A percentile compares a stretch with the other conserved stretches of the same genome.
Conservation (phyloP, 83 land plant species). For the Diphasiastrum complanatum region DNA sequence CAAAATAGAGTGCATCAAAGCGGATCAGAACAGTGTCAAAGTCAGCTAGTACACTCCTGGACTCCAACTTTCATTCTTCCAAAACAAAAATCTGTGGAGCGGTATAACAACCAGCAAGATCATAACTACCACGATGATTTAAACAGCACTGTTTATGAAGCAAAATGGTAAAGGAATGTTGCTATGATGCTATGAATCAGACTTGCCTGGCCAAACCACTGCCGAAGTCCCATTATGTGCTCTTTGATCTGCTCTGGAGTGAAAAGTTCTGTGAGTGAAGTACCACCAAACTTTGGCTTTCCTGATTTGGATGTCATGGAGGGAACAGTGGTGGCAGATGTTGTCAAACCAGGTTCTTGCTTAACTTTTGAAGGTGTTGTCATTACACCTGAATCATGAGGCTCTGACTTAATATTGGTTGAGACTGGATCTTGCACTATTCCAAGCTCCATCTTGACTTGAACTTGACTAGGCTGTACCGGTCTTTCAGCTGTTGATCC, state of each 20-base stretch:
- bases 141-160: no score
- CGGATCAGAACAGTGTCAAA: no score
- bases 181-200: not conserved
- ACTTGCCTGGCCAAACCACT: constrained; percentile 95
- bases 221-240: constrained; percentile 74
- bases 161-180: no score
- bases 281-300: constrained; percentile 78
- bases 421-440: not conserved
- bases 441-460: no score
- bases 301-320: constrained; percentile 45
- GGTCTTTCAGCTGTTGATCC: no score
- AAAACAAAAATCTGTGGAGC: no score
- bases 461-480: no score
- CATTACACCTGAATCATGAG: not conserved
- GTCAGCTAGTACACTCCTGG: no score
- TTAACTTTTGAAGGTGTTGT: constrained; percentile 15
- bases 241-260: constrained; percentile 87
- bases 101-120: no score
- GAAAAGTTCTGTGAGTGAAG: constrained; percentile 82
- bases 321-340: constrained; percentile 1
- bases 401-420: constrained; percentile 1
- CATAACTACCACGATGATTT: no score
- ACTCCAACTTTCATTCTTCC: no score
- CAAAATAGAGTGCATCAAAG: not conserved
- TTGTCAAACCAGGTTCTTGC: constrained; percentile 22